Evolutionary conservation across 257 asterid genomes (phyloP).

Genomic region (Primulina tabacum): DNA sequence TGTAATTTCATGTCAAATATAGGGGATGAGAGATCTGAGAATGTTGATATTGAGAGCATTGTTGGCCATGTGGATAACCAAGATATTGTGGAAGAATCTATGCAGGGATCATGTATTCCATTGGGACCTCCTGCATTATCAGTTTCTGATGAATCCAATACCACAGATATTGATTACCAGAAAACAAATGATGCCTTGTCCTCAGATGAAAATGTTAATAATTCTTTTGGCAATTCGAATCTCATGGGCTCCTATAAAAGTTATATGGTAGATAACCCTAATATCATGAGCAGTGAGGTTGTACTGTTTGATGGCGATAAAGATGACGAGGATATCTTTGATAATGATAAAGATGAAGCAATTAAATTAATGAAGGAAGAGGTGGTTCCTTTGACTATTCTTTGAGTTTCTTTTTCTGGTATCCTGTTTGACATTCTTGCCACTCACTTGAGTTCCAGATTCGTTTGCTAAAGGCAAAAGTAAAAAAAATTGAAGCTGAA

Average conservation of each 20-base stretch:
- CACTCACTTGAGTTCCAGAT: slow-evolving; percentile 44
- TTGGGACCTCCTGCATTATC: slow-evolving; percentile 59
- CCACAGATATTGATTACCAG: slow-evolving; percentile 34
- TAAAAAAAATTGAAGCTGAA: slow-evolving; percentile 50
- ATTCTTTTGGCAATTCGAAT: slow-evolving; percentile 28
- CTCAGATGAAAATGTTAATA: slow-evolving; percentile 33
- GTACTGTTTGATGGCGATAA: slow-evolving; percentile 36
- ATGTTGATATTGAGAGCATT: slow-evolving; percentile 34
- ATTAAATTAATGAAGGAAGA: slow-evolving; percentile 57
- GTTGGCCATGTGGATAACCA: slow-evolving; percentile 28
- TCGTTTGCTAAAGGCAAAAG: slow-evolving; percentile 54
- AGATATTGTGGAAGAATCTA: slow-evolving; percentile 38
- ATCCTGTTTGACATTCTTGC: slow-evolving; percentile 27
- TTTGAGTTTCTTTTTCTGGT: slow-evolving; percentile 12
- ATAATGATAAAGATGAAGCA: slow-evolving; percentile 40
- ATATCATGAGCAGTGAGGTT: slow-evolving; percentile 34
- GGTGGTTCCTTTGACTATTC: slow-evolving; percentile 40
- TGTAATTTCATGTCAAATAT: slow-evolving; percentile 31
- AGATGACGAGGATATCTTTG: slow-evolving; percentile 33
- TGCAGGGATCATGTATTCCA: slow-evolving; percentile 42
- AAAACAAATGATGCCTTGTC: slow-evolving; percentile 34
- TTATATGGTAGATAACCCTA: slow-evolving; percentile 27
- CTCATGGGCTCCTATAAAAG: slow-evolving; percentile 22
- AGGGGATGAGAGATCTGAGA: slow-evolving; percentile 32
- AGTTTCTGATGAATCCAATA: slow-evolving; percentile 53